Evolutionary conservation across 805 yeast genomes (phyloP).

Genomic region (Candida maesae): DNA sequence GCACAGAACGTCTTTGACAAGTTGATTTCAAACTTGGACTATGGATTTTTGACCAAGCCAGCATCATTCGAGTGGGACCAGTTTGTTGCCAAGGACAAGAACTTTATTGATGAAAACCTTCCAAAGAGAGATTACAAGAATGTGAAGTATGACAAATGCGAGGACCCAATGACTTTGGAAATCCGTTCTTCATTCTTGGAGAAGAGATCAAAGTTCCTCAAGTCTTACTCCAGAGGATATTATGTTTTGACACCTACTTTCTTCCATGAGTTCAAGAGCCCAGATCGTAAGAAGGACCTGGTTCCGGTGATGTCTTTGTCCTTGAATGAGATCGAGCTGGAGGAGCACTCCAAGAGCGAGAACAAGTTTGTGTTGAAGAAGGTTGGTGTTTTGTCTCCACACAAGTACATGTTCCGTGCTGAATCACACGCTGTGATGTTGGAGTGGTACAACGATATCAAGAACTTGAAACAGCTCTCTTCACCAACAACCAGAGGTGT

Average conservation of each 20-base stretch:
- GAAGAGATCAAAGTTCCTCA: constrained; percentile 84
- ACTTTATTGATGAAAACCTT: constrained; percentile 60
- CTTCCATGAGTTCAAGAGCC: constrained; percentile 83
- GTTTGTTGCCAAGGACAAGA: constrained; percentile 67
- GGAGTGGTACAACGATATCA: constrained; percentile 80
- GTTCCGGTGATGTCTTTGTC: constrained; percentile 80
- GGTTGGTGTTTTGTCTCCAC: constrained; percentile 73
- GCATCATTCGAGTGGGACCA: constrained; percentile 87
- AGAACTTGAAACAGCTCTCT: constrained; percentile 57
- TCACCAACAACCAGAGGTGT: constrained; percentile 31
- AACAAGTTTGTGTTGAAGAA: constrained; percentile 80
- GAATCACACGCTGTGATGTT: constrained; percentile 77
- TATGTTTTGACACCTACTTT: constrained; percentile 87
- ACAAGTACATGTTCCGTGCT: constrained; percentile 94
- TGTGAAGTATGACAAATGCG: constrained; percentile 62
- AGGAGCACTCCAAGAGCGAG: constrained; percentile 78
- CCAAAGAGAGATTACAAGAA: constrained; percentile 61
- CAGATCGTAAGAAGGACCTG: constrained; percentile 78
- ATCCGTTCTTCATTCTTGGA: constrained; percentile 80
- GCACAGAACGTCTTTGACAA: constrained; percentile 67
- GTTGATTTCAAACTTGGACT: constrained; percentile 60
- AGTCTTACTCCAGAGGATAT: constrained; percentile 88
- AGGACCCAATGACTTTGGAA: constrained; percentile 62
- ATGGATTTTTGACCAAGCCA: constrained; percentile 71
- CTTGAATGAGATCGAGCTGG: constrained; percentile 72